phyloP scores from a whole-genome alignment of 2,329 filamentous ascomycete genomes.

The Sodiomyces alkalinus region DNA sequence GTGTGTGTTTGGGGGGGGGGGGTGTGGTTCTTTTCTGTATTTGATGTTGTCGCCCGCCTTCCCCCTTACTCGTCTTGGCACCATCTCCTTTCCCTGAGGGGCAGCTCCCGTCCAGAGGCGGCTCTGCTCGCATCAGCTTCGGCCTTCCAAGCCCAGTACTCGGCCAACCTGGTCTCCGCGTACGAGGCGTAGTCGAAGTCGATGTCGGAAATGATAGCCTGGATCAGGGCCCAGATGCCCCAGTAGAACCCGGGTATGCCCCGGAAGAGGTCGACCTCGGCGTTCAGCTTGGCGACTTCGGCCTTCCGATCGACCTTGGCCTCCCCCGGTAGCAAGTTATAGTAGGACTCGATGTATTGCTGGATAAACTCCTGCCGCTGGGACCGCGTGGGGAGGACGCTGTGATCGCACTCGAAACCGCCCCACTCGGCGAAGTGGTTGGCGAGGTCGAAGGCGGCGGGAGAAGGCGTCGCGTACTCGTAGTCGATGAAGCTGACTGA shows the following conservation, averaged over 20 bases:
- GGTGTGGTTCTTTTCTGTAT: slow-evolving; percentile 1
- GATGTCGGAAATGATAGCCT: slow-evolving; percentile 85
- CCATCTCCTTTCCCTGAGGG: slow-evolving; percentile 71
- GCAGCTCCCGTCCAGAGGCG: slow-evolving; percentile 39
- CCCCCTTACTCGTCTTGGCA: slow-evolving; percentile 29
- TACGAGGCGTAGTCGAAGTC: slow-evolving; percentile 94
- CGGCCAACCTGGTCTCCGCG: slow-evolving; percentile 69
- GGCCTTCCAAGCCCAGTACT: slow-evolving; percentile 86
- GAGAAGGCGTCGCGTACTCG: slow-evolving; percentile 90
- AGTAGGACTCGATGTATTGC: slow-evolving; percentile 70
- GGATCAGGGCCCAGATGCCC: slow-evolving; percentile 94
- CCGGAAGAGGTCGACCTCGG: slow-evolving; percentile 75
- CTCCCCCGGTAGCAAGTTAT: slow-evolving; percentile 30
- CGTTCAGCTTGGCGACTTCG: slow-evolving; percentile 54
- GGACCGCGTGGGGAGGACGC: slow-evolving; percentile 60
- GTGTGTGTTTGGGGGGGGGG: no score
- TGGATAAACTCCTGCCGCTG: slow-evolving; percentile 68
- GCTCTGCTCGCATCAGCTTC: slow-evolving; percentile 50
- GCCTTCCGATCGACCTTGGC: slow-evolving; percentile 33
- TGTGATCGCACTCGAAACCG: slow-evolving; percentile 89
- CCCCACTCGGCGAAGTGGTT: slow-evolving; percentile 99
- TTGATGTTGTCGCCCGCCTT: no score
- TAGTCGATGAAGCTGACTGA: slow-evolving; percentile 88
- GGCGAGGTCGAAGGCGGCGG: slow-evolving; percentile 87
- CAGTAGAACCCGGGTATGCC: slow-evolving; percentile 81